phyloP scores from a whole-genome alignment of 176 grass and related monocot species.

The Bonia amplexicaulis region DNA sequence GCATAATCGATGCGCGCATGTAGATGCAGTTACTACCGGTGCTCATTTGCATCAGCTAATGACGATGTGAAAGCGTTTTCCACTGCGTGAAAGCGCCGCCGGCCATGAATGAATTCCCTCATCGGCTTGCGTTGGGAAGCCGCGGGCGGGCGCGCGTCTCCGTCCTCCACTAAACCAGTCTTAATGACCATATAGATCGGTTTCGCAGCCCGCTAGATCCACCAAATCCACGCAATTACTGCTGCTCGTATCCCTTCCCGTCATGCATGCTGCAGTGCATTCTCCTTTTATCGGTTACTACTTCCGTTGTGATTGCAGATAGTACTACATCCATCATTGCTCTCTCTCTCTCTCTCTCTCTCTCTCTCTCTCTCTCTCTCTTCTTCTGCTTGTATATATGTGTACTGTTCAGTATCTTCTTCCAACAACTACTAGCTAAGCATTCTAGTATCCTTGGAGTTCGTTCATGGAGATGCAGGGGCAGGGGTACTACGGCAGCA shows the following conservation, averaged over 20 bases:
- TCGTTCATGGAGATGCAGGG: not conserved
- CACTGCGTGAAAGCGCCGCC: too few species aligned
- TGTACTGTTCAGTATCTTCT: not conserved
- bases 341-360: not conserved
- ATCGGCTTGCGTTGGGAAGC: too few species aligned
- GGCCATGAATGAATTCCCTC: too few species aligned
- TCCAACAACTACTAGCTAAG: not conserved
- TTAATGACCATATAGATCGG: not conserved
- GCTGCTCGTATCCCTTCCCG: slow-evolving; percentile 1
- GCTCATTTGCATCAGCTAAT: too few species aligned
- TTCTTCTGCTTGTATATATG: not conserved
- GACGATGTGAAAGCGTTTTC: too few species aligned
- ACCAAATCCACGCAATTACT: slow-evolving; percentile 17
- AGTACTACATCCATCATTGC: not conserved
- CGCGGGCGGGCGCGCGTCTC: too few species aligned
- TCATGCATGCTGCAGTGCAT: not conserved
- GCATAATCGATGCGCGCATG: too few species aligned
- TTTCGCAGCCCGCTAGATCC: slow-evolving; percentile 21
- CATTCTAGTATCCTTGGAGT: not conserved
- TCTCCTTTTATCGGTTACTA: not conserved
- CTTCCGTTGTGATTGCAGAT: not conserved
- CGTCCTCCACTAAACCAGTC: too few species aligned
- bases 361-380: too few species aligned
- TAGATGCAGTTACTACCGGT: too few species aligned
- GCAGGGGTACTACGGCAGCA: not conserved